phyloP scores from a whole-genome alignment of 2,329 filamentous ascomycete genomes.

The Diaporthe vexans region DNA sequence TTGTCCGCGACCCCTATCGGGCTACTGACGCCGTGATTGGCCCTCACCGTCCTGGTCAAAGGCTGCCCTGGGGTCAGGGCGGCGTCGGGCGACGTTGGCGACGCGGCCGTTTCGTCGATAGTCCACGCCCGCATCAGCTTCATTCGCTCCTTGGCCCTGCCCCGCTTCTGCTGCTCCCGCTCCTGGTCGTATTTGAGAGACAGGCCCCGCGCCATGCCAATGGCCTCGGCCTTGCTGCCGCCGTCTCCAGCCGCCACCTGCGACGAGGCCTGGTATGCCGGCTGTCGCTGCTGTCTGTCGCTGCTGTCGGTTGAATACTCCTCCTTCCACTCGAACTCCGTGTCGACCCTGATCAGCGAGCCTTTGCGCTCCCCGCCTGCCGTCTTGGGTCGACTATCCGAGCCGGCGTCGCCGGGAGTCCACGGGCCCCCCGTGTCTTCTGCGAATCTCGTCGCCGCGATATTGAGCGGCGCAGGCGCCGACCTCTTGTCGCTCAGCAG shows the following conservation, averaged over 20 bases:
- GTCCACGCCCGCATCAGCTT: conserved; percentile 31
- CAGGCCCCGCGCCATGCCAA: conserved; percentile 52
- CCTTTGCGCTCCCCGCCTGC: conserved; percentile 8
- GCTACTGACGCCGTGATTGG: conserved; percentile 42
- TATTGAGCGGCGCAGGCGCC: conserved; percentile 40
- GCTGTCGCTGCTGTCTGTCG: not conserved
- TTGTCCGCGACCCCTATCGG: conserved; percentile 49
- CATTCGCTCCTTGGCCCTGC: conserved; percentile 23
- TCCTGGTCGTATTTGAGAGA: conserved; percentile 46
- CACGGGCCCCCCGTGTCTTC: conserved; percentile 35
- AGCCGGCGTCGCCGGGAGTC: conserved; percentile 12
- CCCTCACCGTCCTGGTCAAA: conserved; percentile 40
- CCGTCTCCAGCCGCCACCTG: not conserved
- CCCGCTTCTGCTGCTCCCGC: conserved; percentile 34
- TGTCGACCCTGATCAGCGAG: conserved; percentile 23
- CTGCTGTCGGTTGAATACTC: conserved; percentile 10
- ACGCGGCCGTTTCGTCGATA: conserved; percentile 35
- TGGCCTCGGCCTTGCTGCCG: conserved; percentile 41
- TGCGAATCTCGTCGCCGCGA: conserved; percentile 38
- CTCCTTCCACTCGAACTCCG: conserved; percentile 31
- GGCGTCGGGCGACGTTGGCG: conserved; percentile 36
- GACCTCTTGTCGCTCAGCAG: conserved; percentile 31
- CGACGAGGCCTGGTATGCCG: not conserved
- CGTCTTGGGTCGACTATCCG: conserved; percentile 11
- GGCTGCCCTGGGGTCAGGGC: conserved; percentile 11